A percentile compares a stretch with the other conserved stretches of the same genome.
Conservation (phyloP, 805 yeast genomes). For the Sugiyamaella floridensis region DNA sequence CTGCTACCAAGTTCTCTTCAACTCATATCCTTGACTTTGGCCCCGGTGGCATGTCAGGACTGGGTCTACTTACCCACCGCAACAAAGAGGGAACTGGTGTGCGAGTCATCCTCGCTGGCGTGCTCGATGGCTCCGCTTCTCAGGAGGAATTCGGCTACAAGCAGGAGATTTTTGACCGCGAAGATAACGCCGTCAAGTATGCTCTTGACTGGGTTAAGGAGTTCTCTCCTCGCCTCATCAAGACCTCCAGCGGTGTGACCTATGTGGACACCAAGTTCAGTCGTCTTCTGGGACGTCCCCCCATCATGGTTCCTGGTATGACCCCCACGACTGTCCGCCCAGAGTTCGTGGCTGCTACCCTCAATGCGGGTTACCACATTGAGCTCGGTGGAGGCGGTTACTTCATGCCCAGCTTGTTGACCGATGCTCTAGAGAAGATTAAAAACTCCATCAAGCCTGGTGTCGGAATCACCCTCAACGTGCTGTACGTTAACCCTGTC, state of each 20-base stretch:
- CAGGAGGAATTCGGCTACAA: slow-evolving; percentile 92
- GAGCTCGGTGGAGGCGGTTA: slow-evolving; percentile 99
- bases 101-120: slow-evolving; percentile 89
- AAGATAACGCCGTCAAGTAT: slow-evolving; percentile 57
- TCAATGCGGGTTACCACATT: slow-evolving; percentile 94
- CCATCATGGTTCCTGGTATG: slow-evolving; percentile 98
- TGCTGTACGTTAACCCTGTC: slow-evolving; percentile 93
- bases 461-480: slow-evolving; percentile 82
- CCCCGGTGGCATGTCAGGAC: slow-evolving; percentile 97
- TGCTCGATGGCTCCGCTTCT: slow-evolving; percentile 56
- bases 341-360: slow-evolving; percentile 86
- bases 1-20: slow-evolving; percentile 69
- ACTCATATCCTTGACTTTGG: slow-evolving; percentile 96
- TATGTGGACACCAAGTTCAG: slow-evolving; percentile 93
- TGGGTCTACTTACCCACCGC: slow-evolving; percentile 92
- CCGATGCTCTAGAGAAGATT: slow-evolving; percentile 67
- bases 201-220: slow-evolving; percentile 89
- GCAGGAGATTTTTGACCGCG: slow-evolving; percentile 83
- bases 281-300: slow-evolving; percentile 86
- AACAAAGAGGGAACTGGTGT: slow-evolving; percentile 98
- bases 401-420: slow-evolving; percentile 65
- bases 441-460: slow-evolving; percentile 71
- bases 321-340: slow-evolving; percentile 97
- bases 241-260: slow-evolving; percentile 57
- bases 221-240: slow-evolving; percentile 77